Conservation (phyloP, 2,329 filamentous ascomycete species). For the Fusarium illudens region DNA sequence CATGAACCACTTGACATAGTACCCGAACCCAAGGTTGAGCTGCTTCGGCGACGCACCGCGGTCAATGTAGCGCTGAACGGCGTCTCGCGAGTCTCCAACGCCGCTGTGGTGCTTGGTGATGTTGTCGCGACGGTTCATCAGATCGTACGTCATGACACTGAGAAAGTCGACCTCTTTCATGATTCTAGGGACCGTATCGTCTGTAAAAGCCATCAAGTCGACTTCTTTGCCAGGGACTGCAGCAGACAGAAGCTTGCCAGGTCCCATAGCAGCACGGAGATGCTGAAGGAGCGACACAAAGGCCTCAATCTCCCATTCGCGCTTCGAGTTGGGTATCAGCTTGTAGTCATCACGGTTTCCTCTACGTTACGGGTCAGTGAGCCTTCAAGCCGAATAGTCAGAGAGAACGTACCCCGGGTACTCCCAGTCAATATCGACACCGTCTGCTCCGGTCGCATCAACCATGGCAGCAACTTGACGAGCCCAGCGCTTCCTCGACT, state of each 20-base stretch:
- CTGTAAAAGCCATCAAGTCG: slow-evolving; percentile 74
- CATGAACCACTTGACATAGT: slow-evolving; percentile 72
- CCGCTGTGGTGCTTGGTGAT: slow-evolving; percentile 71
- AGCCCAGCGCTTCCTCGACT: slow-evolving; percentile 66
- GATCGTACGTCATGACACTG: slow-evolving; percentile 75
- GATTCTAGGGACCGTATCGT: slow-evolving; percentile 65
- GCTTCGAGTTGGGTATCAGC: slow-evolving; percentile 65
- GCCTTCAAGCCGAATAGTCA: background rate
- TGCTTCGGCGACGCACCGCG: slow-evolving; percentile 61
- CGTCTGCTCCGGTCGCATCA: slow-evolving; percentile 69
- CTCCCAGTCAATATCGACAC: slow-evolving; percentile 72
- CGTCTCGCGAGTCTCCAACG: slow-evolving; percentile 61
- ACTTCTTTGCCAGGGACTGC: slow-evolving; percentile 71
- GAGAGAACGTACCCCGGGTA: slow-evolving; percentile 57
- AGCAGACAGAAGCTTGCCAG: slow-evolving; percentile 68
- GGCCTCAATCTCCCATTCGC: slow-evolving; percentile 68
- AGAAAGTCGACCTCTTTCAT: slow-evolving; percentile 69
- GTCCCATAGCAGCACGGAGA: slow-evolving; percentile 65
- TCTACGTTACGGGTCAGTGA: slow-evolving; percentile 40
- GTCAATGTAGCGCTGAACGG: slow-evolving; percentile 67
- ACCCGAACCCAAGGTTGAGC: slow-evolving; percentile 71
- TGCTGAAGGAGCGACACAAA: slow-evolving; percentile 69
- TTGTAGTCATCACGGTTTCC: slow-evolving; percentile 79
- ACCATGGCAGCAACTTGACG: slow-evolving; percentile 72
- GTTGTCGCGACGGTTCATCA: slow-evolving; percentile 74